Evolutionary conservation across 2,329 filamentous ascomycete genomes (phyloP).

Genomic region (Myrmaecium sp.): DNA sequence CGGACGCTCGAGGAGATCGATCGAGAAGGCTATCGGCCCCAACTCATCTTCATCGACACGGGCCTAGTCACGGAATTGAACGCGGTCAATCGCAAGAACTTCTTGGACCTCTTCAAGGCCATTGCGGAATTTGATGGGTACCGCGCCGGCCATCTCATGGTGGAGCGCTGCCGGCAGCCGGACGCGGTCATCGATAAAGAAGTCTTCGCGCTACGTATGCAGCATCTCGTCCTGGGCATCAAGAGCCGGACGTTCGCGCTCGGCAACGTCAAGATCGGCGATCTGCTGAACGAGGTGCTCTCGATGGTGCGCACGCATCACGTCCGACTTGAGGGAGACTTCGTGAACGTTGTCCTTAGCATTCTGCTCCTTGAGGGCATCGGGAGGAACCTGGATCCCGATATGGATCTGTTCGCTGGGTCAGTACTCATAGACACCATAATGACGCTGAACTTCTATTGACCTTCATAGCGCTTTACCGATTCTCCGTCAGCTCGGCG

Average conservation of each 20-base stretch:
- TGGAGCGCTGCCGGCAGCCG: constrained; percentile 82
- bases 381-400: constrained; percentile 68
- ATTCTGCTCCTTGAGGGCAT: constrained; percentile 91
- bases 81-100: constrained; percentile 69
- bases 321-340: constrained; percentile 88
- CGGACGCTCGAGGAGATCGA: constrained; percentile 62
- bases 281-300: constrained; percentile 80
- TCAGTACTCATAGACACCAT: constrained; percentile 18
- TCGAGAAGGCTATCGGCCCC: constrained; percentile 73
- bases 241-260: constrained; percentile 83
- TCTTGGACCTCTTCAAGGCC: constrained; percentile 87
- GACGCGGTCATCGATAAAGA: constrained; percentile 78
- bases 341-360: constrained; percentile 94
- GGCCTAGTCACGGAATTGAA: constrained; percentile 92
- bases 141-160: constrained; percentile 88
- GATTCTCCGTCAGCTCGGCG: constrained; percentile 73
- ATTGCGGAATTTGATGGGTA: constrained; percentile 96
- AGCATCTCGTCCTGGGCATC: constrained; percentile 80
- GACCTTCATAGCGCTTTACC: constrained; percentile 52
- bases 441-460: constrained; percentile 1
- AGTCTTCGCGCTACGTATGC: constrained; percentile 89
- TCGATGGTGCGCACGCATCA: constrained; percentile 85
- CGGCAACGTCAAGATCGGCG: constrained; percentile 89
- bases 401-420: constrained; percentile 71
- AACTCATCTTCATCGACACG: constrained; percentile 94